Evolutionary conservation across 2,329 filamentous ascomycete species (phyloP).

Genomic region (Colletotrichum euphorbiae): DNA sequence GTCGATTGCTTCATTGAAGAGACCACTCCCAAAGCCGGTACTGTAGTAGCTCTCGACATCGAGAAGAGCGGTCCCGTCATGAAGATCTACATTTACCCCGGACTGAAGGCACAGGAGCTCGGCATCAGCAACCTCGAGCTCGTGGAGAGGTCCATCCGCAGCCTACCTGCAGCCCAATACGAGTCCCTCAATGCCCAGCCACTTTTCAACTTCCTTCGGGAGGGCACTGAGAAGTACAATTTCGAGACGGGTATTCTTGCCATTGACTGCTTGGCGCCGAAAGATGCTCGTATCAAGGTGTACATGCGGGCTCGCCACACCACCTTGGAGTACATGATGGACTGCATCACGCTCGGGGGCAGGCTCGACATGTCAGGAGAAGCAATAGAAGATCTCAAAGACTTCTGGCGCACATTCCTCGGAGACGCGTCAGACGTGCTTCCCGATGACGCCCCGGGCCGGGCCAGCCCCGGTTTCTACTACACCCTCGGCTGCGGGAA

Average conservation of each 20-base stretch:
- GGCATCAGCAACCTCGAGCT: slow-evolving; percentile 35
- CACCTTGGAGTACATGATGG: slow-evolving; percentile 35
- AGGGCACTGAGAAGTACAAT: slow-evolving; percentile 28
- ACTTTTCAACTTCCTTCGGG: slow-evolving; percentile 26
- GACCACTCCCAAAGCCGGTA: slow-evolving; percentile 32
- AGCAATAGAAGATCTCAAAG: slow-evolving; percentile 31
- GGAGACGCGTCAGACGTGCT: slow-evolving; percentile 23
- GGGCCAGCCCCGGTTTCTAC: slow-evolving; percentile 34
- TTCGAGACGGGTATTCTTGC: slow-evolving; percentile 36
- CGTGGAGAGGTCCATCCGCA: slow-evolving; percentile 29
- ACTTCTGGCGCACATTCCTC: slow-evolving; percentile 29
- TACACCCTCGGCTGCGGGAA: slow-evolving; percentile 34
- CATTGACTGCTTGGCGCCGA: slow-evolving; percentile 31
- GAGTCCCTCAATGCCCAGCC: slow-evolving; percentile 21
- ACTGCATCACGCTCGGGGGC: slow-evolving; percentile 34
- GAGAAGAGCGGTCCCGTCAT: slow-evolving; percentile 36
- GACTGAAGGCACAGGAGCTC: slow-evolving; percentile 31
- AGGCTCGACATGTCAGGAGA: slow-evolving; percentile 36
- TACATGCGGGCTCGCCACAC: slow-evolving; percentile 33
- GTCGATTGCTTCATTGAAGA: slow-evolving; percentile 30
- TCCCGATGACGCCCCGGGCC: slow-evolving; percentile 25
- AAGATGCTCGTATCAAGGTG: slow-evolving; percentile 32
- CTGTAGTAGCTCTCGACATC: slow-evolving; percentile 34
- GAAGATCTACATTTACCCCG: slow-evolving; percentile 38
- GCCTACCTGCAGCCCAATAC: slow-evolving; percentile 20